Conservation (phyloP, 2,329 filamentous ascomycete genomes). For the Fusarium devonianum region DNA sequence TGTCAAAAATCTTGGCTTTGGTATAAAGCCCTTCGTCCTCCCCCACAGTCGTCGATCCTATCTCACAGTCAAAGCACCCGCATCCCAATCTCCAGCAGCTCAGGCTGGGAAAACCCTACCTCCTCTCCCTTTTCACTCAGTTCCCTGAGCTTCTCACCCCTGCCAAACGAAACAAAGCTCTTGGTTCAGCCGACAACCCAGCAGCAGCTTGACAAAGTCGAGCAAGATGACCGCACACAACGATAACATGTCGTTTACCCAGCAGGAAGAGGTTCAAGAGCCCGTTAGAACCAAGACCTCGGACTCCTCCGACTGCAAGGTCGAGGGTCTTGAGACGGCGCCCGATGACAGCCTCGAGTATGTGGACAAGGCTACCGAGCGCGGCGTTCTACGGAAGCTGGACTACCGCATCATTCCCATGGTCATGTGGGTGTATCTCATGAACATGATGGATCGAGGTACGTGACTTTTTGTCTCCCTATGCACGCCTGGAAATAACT, state of each 20-base stretch:
- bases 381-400: slow-evolving; percentile 40
- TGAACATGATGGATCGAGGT: slow-evolving; percentile 49
- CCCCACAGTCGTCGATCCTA: no score
- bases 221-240: slow-evolving; percentile 16
- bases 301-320: slow-evolving; percentile 23
- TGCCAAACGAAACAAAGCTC: no score
- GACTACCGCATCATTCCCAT: slow-evolving; percentile 46
- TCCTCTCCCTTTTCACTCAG: background rate
- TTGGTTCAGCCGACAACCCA: no score
- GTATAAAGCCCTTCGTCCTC: slow-evolving; percentile 10
- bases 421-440: slow-evolving; percentile 46
- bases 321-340: slow-evolving; percentile 26
- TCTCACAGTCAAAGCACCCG: no score
- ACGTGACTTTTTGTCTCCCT: rapidly evolving
- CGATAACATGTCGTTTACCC: slow-evolving; percentile 8
- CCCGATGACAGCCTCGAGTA: slow-evolving; percentile 18
- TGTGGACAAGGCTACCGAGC: slow-evolving; percentile 35
- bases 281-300: slow-evolving; percentile 21
- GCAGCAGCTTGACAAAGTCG: background rate
- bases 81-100: background rate
- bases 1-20: slow-evolving; percentile 19
- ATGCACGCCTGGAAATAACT: background rate
- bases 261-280: slow-evolving; percentile 1
- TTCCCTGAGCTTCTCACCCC: background rate
- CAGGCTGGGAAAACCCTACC: background rate